phyloP scores from a whole-genome alignment of 2,329 filamentous ascomycete species.

The Penicillium expansum region DNA sequence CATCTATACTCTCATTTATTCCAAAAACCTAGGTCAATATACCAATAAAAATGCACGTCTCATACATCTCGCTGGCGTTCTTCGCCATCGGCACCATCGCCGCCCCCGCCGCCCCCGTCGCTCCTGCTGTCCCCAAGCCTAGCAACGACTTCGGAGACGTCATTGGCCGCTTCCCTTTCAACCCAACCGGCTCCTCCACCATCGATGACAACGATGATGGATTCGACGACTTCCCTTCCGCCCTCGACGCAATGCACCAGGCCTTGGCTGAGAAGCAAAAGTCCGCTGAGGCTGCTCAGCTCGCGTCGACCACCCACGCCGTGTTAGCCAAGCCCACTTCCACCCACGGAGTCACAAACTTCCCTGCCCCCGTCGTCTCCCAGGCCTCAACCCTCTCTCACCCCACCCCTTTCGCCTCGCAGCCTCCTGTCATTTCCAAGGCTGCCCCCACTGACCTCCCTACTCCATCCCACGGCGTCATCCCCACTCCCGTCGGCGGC shows the following conservation, averaged over 20 bases:
- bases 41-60: conserved; percentile 21
- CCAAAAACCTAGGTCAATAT: background rate
- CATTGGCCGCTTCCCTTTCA: conserved; percentile 17
- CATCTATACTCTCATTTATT: conserved; percentile 13
- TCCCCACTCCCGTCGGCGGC: background rate
- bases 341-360: background rate
- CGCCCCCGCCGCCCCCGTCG: conserved; percentile 15
- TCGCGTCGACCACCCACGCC: background rate
- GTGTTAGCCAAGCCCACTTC: background rate
- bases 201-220: conserved; percentile 13
- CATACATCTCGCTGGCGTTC: conserved; percentile 25
- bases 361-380: conserved; percentile 5
- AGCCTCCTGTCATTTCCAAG: background rate
- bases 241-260: conserved; percentile 16
- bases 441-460: background rate
- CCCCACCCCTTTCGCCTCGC: background rate
- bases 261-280: conserved; percentile 8
- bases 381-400: background rate
- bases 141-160: conserved; percentile 3
- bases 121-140: conserved; percentile 14
- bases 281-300: background rate
- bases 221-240: conserved; percentile 15
- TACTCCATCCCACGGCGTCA: background rate
- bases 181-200: conserved; percentile 5
- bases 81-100: conserved; percentile 34